Base-by-base conservation (phyloP, 306 rosid species). In the Chamaecrista fasciculata region DNA sequence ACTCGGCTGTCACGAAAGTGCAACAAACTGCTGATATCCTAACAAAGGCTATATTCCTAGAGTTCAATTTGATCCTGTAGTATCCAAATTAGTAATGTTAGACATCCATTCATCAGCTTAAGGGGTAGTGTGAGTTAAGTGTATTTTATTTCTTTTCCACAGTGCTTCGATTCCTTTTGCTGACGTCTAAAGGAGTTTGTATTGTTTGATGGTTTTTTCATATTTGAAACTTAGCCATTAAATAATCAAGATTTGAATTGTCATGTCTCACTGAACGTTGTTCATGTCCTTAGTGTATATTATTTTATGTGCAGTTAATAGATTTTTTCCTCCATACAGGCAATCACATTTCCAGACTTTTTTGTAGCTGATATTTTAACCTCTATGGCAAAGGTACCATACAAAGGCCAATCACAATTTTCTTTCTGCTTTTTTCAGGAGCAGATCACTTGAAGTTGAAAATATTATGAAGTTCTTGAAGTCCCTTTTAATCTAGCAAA, bases 321-420 rank as follows among this genome's bases (percentile, higher is more conserved):
- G 50, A 40, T 75, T 25, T 80, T 75, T 60, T 84, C 47, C 67
- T 76, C 65, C 75, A 49, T 73, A 43, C 96, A 95, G 99, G 91
- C 96, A 74, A 95, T 95, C 81, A 36, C 96, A 11, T 95, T 95
- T 83, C 83, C 99, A 28, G 99, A 95, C 78, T 95, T 95, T 83
- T 95, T 95, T 62, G 29, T 95, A 73, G 99, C 97, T 25, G 99
- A 95, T 95, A 95, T 95, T 76, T 78, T 95, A 71, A 95, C 97
- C 53, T 95, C 99, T 84, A 91, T 89, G 96, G 89, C 95, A 55
- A 95, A 95, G 95, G 99, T 95, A 85, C 52, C 5, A 28, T 24
- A 64, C 31, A 76, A 60, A 68, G 72, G 34, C 26, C 75, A 62
- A 14, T 61, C 25, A 66, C 71, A 16, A 18, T 36, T 67, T 70